Base-by-base conservation (phyloP, 192 early-diverging fungal species). In the Gaertneriomyces sp. region DNA sequence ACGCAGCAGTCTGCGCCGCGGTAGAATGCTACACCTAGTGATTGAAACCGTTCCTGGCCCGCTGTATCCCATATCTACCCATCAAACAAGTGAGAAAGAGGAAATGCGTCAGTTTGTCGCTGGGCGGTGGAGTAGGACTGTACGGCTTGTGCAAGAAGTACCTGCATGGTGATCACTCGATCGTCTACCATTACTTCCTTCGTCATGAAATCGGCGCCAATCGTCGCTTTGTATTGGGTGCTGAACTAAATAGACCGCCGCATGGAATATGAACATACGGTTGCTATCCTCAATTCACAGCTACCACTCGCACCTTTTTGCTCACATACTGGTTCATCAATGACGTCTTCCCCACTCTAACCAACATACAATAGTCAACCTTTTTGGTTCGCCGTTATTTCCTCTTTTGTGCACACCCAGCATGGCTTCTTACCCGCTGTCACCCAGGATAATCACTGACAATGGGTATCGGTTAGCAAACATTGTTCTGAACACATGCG, bases 291-390 rank as follows among this genome's bases (percentile, higher is more conserved):
- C 25, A 33, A 33, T 33, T 33, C 25, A 33, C 0, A 0, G 25
- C 25, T 33, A 2, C 25, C 2, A 33, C 25, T 33, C 25, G 25
- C 25, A 33, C 25, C 25, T 91, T 93, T 56, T 91, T 90, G 76
- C 95, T 94, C 20, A 99, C 93, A 84, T 94, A 99, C 78, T 97
- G 97, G 84, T 99, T 98, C 95, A 99, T 99, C 72, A 99, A 81
- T 40, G 94, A 97, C 38, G 97, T 98, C 73, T 96, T 98, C 53
- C 70, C 70, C 19, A 72, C 70, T 55, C 70, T 72, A 57, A 8
- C 20, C 9, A 33, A 33, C 25, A 2, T 33, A 33, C 25, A 33
- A 33, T 33, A 33, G 25, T 33, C 17, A 56, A 56, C 10, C 12
- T 56, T 10, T 4, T 56, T 4, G 14, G 14, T 56, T 17, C 38